Conservation (phyloP, 2,329 filamentous ascomycete genomes). For the Pseudogymnoascus verrucosus region DNA sequence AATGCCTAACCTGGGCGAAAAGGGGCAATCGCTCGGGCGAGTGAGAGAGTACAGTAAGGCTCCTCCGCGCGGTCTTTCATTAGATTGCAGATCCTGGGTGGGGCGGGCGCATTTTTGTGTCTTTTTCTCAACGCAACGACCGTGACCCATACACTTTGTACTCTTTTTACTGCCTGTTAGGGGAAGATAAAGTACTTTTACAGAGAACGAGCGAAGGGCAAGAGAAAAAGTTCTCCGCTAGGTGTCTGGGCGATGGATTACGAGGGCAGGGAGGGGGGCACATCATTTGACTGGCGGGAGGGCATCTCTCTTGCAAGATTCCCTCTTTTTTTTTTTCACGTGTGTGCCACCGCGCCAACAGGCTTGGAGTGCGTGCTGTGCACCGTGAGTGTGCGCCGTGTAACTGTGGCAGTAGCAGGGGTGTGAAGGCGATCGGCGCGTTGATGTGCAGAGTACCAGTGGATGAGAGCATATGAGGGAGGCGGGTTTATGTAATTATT, state of each 20-base stretch:
- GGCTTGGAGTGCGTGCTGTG: background rate
- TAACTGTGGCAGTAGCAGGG: background rate
- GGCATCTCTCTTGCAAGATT: background rate
- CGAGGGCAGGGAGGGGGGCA: background rate
- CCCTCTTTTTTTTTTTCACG: constrained; percentile 2
- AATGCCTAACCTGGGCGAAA: background rate
- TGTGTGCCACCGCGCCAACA: background rate
- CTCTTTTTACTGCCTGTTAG: background rate
- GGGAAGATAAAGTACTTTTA: background rate
- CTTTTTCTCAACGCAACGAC: constrained; percentile 2
- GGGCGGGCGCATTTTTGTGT: background rate
- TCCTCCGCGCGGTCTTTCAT: constrained; percentile 2
- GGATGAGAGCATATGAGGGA: background rate
- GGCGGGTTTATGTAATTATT: background rate
- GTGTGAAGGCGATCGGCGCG: background rate
- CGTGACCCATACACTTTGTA: background rate
- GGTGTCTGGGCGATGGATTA: background rate
- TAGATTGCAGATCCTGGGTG: constrained; percentile 4
- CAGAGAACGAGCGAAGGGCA: background rate
- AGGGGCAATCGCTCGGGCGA: constrained; percentile 6
- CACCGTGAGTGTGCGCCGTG: background rate
- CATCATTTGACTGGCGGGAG: background rate
- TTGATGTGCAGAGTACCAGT: background rate
- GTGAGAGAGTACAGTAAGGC: constrained; percentile 5
- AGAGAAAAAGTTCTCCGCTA: background rate